Base-by-base conservation (phyloP, 805 yeast genomes). In the Barnettozyma sucrosica region DNA sequence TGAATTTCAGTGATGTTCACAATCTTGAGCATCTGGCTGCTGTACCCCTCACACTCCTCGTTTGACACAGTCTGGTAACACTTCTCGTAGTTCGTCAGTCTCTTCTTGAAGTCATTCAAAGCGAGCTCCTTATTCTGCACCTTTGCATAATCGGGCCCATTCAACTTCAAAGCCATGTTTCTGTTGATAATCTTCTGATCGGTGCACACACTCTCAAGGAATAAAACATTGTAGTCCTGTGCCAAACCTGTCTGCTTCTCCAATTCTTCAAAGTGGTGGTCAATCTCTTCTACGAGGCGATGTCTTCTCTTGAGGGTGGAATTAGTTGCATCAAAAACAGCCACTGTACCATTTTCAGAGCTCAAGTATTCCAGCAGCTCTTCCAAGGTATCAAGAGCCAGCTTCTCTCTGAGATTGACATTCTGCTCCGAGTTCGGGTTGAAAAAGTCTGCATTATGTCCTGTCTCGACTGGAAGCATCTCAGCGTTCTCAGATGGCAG, bases 1-100 rank as follows among this genome's bases (percentile, higher is more conserved):
- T 76, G 74, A 18, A 81, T 69, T 57, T 77, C 76, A 56, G 74
- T 75, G 5, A 82, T 83, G 57, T 81, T 77, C 34, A 81, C 72
- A 66, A 81, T 78, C 58, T 81, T 80, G 34, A 81, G 77, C 51
- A 78, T 81, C 56, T 78, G 83, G 4, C 72, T 71, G 43, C 76
- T 71, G 32, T 62, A 62, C 49, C 71, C 72, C 47, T 71, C 76
- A 41, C 65, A 28, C 43, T 78, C 82, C 5, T 48, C 51, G 40
- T 66, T 66, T 1, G 49, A 18, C 43, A 77, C 72, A 6, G 80
- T 66, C 55, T 77, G 75, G 56, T 77, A 77, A 2, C 78, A 78
- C 32, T 67, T 64, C 50, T 77, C 81, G 54, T 77, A 77, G 53
- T 77, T 76, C n/a, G 59, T 57, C 32, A 77, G 63, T 50, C 83